Percentiles rank a stretch among this genome's conserved stretches.
Conservation (phyloP, 495 filamentous ascomycete genomes). For the Oidiodendron maius region DNA sequence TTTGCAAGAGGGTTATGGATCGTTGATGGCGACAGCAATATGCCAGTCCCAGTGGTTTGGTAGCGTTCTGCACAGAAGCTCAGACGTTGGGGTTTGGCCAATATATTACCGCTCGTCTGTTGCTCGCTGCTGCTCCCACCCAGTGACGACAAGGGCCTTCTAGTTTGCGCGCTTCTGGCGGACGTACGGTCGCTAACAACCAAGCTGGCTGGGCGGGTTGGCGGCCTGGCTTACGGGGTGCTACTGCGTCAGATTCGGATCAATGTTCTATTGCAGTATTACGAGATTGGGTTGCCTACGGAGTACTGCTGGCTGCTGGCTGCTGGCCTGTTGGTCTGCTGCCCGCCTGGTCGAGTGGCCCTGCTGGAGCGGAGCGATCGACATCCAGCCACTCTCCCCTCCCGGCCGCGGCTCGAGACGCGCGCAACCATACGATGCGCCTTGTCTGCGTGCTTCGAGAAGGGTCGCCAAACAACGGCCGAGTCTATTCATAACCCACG, state of each 20-base stretch:
- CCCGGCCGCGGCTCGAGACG: neutral
- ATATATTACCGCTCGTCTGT: conserved; percentile 21
- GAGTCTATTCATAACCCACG: no score
- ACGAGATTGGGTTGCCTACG: neutral
- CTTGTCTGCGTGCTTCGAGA: neutral
- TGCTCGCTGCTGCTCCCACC: conserved; percentile 15
- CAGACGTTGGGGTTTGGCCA: conserved; percentile 18
- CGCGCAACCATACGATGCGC: neutral
- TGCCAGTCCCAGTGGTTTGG: conserved; percentile 16
- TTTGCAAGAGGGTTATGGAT: no score
- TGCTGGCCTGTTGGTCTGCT: neutral
- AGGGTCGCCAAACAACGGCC: no score
- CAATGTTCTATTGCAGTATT: no score
- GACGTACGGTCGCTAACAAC: conserved; percentile 16
- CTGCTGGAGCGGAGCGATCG: no score
- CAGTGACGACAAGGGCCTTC: conserved; percentile 8
- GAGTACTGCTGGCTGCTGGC: neutral
- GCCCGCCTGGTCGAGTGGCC: neutral
- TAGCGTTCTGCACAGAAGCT: conserved; percentile 17
- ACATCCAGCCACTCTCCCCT: neutral
- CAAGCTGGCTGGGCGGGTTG: conserved; percentile 1
- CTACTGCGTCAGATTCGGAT: neutral
- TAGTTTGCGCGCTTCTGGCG: conserved; percentile 19
- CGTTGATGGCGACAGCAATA: no score
- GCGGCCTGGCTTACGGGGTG: neutral